Evolutionary conservation across 805 yeast genomes (phyloP), one percentile per base, ranked within the genome.

Genomic region (Wickerhamiella australiensis): DNA sequence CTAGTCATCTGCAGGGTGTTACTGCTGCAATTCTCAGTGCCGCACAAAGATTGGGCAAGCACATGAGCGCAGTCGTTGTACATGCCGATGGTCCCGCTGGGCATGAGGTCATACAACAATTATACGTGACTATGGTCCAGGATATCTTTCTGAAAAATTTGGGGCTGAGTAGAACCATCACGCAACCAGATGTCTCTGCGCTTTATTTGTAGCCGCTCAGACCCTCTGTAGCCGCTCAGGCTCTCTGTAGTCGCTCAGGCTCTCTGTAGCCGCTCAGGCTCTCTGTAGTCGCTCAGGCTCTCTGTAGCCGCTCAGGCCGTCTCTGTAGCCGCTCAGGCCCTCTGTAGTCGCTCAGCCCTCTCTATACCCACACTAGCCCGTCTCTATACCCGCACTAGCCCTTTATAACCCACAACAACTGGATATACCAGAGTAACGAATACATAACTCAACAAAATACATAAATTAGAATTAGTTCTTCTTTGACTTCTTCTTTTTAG

Each of bases 401-500:
- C n/a, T n/a, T n/a, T n/a, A n/a, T n/a, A n/a, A n/a, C n/a, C n/a
- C n/a, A n/a, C n/a, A n/a, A n/a, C n/a, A n/a, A n/a, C n/a, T n/a
- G n/a, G n/a, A n/a, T n/a, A n/a, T n/a, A n/a, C n/a, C n/a, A n/a
- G n/a, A n/a, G n/a, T n/a, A n/a, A n/a, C n/a, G n/a, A n/a, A 33
- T 33, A 33, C 20, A 33, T 33, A 33, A 29, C 33, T 29, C 33
- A 11, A 29, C 33, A 29, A 29, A 6, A 29, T 11, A 29, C 49
- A 46, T 71, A 69, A 69, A 77, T 74, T 52, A 33, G 37, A 22
- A 20, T 20, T 22, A 20, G 15, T 77, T 74, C 57, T 75, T 68
- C 68, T 75, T 72, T 53, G 74, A 70, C 58, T 72, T 70, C 66
- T 76, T 71, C 52, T 70, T 66, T 57, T 65, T 70, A 33, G 42